Evolutionary conservation across 208 protist species (phyloP), one percentile per base, ranked within the genome.

Genomic region (Herpetomonas samuelpessoai): DNA sequence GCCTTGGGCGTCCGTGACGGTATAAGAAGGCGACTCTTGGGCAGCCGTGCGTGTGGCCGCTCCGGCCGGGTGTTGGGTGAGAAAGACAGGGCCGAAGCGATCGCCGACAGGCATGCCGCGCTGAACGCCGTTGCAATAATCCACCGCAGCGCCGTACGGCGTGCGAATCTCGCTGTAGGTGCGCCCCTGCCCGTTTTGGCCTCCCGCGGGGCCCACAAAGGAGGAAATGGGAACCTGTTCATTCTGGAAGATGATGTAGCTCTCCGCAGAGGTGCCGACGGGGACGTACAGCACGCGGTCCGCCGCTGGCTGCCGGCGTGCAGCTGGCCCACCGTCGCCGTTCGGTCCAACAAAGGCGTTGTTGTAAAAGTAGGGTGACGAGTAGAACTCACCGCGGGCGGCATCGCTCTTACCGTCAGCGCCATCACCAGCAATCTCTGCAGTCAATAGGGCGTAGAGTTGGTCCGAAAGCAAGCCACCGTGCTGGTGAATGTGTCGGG

Each of bases 101-200:
- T 66, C 57, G 19, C 70, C 78, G 10, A 86, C 41, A 14, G 85
- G 85, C 10, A 74, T 57, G 0, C 79, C 81, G 47, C 79, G 27
- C 64, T 88, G 85, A 52, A 88, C 85, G 12, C 81, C 81, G n/a
- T 62, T 62, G 53, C 62, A 79, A 69, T 88, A 92, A 24, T 88
- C 78, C 66, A 86, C 70, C 41, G 86, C 85, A 0, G 85, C 76
- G 19, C 68, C 74, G 35, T 73, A 77, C 56, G 76, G 76, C 22
- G 69, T 64, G 19, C 55, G 64, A 12, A 27, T 60, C 53, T 60
- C 30, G 3, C 62, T 52, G 0, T 46, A 12, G 24, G 45, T 64
- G 22, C 35, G 35, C 35, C 9, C 35, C 6, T 6, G 14, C 35
- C 14, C 35, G 35, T 14, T 14, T 6, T 6, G 9, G 35, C 35